Percentiles rank a stretch among this genome's conserved stretches.
These are phyloP conservation scores for Mortierella sp. DNA, from an alignment of 371 early-diverging fungal genomes.

Conservation along the genomic window DNA sequence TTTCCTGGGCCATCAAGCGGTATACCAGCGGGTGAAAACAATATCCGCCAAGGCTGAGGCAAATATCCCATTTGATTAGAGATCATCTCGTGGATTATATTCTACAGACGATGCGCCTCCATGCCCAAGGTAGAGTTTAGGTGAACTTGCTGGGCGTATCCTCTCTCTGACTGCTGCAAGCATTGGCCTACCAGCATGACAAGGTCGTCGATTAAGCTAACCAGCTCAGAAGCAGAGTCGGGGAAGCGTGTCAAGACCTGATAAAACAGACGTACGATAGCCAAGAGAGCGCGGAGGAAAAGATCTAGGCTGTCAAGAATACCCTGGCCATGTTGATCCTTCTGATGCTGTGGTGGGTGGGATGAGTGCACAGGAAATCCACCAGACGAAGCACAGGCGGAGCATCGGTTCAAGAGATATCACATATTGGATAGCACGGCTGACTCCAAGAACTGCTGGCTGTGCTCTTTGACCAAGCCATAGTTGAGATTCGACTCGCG, in stretches of 20 bases:
- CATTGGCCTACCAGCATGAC: not conserved
- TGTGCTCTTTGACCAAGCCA: constrained; percentile 16
- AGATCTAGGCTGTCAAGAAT: not conserved
- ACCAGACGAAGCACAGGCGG: not conserved
- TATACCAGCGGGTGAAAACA: not conserved
- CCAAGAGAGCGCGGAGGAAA: constrained; percentile 27
- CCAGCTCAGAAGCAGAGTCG: not conserved
- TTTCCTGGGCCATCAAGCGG: constrained; percentile 25
- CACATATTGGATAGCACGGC: constrained; percentile 20
- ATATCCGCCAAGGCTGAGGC: not conserved
- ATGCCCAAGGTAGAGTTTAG: not conserved
- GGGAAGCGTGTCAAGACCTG: constrained; percentile 20
- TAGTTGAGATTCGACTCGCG: constrained; percentile 11
- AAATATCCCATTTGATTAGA: no score
- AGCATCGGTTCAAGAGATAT: constrained; percentile 7
- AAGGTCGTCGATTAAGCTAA: not conserved
- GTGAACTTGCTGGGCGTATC: not conserved
- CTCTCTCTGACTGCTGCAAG: not conserved
- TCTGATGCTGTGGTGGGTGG: not conserved
- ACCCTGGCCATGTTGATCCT: not conserved
- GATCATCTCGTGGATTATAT: not conserved
- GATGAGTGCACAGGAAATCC: not conserved
- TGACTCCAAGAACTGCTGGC: constrained; percentile 20
- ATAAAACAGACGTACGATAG: constrained; percentile 41
- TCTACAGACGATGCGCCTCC: not conserved